Percentiles rank a stretch among this genome's conserved stretches.
phyloP scores from a whole-genome alignment of 2,329 filamentous ascomycete genomes.

The Ascochyta pisi region DNA sequence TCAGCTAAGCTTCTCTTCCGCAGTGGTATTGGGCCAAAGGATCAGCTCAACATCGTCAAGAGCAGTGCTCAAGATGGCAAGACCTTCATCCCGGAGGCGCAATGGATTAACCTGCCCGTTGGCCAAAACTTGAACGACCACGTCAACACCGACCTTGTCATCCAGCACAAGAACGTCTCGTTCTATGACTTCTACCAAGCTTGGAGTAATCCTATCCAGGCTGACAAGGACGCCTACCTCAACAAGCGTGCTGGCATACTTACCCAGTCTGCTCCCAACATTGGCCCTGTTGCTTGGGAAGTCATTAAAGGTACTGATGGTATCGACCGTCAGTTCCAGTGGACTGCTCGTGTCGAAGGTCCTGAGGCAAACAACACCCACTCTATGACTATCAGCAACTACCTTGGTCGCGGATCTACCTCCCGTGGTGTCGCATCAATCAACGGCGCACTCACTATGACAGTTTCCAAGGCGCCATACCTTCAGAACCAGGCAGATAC shows the following conservation, averaged over 20 bases:
- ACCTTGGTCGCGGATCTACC: constrained; percentile 69
- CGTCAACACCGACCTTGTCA: constrained; percentile 65
- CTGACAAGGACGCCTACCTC: constrained; percentile 52
- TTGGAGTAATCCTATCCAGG: constrained; percentile 54
- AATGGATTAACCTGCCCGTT: constrained; percentile 62
- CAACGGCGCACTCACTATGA: constrained; percentile 63
- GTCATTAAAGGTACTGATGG: constrained; percentile 64
- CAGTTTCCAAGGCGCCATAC: constrained; percentile 66
- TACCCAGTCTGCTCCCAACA: constrained; percentile 70
- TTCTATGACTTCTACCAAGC: constrained; percentile 73
- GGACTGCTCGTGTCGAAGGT: constrained; percentile 69
- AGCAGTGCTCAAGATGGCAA: constrained; percentile 51
- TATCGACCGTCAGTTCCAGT: constrained; percentile 69
- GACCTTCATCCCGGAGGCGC: constrained; percentile 52
- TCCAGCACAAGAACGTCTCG: constrained; percentile 59
- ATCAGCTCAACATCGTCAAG: constrained; percentile 55
- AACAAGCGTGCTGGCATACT: constrained; percentile 64
- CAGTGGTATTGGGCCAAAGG: constrained; percentile 70
- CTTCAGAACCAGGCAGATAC: constrained; percentile 64
- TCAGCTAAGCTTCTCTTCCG: constrained; percentile 72
- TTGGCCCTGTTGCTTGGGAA: constrained; percentile 68
- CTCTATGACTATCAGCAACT: constrained; percentile 56
- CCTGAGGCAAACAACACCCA: constrained; percentile 52
- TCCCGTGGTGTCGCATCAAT: constrained; percentile 69
- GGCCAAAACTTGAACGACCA: constrained; percentile 59